Evolutionary conservation across 1,139 yeast genomes (phyloP).

Genomic region (Kodamaea plutei): DNA sequence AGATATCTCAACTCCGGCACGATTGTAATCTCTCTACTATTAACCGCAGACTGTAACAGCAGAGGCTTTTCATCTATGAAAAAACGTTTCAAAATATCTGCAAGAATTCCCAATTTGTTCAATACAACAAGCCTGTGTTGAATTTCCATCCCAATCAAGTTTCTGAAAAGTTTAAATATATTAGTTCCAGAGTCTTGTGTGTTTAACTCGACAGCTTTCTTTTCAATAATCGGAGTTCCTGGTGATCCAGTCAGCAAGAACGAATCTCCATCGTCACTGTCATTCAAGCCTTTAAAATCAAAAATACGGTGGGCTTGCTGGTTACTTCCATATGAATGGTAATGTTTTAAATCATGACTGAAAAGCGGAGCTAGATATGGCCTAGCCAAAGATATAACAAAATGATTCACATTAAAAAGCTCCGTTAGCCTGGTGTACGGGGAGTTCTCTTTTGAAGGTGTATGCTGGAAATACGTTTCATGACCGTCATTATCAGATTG

Average conservation of each 20-base stretch:
- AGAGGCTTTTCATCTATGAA: constrained; percentile 88
- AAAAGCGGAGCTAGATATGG: constrained; percentile 90
- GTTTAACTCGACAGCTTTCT: constrained; percentile 12
- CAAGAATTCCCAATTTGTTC: constrained; percentile 73
- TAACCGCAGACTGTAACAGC: constrained; percentile 51
- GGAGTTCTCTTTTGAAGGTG: constrained; percentile 36
- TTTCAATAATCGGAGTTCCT: constrained; percentile 3
- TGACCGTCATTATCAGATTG: constrained; percentile 7
- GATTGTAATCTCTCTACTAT: constrained; percentile 69
- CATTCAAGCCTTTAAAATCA: constrained; percentile 7
- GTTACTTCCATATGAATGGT: constrained; percentile 33
- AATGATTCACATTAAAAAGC: constrained; percentile 89
- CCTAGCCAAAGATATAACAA: constrained; percentile 82
- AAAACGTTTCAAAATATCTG: constrained; percentile 66
- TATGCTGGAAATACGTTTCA: constrained; percentile 12
- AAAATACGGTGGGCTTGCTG: constrained; percentile 7
- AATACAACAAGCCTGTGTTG: constrained; percentile 80
- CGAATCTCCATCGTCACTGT: constrained; percentile 8
- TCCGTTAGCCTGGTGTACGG: constrained; percentile 89
- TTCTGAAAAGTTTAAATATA: constrained; percentile 32
- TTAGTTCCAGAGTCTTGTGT: constrained; percentile 31
- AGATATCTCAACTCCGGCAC: constrained; percentile 82
- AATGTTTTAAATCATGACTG: constrained; percentile 74
- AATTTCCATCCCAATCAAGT: constrained; percentile 53
- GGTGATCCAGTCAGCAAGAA: constrained; percentile 2